Percentiles rank a stretch among this genome's conserved stretches.
These are phyloP conservation scores for Colletotrichum liriopes DNA, from an alignment of 2,329 filamentous ascomycete species.

Conservation along the genomic window DNA sequence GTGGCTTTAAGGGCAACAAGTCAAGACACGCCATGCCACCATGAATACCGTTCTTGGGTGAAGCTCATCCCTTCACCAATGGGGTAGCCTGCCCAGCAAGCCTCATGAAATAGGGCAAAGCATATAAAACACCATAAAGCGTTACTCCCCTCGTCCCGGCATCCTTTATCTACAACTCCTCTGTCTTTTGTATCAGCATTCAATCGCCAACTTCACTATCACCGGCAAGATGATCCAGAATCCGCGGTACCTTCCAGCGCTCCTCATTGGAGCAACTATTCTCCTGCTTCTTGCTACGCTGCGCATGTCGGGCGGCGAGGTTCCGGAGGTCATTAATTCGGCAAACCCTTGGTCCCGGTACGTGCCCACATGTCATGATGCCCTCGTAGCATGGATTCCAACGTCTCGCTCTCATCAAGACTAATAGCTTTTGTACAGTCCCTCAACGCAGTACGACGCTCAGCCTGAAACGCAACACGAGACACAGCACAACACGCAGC, in stretches of 20 bases:
- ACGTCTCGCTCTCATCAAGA: too few relatives aligned
- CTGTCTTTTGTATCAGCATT: too few relatives aligned
- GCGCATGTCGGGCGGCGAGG: background rate
- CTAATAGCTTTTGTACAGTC: background rate
- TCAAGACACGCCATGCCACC: background rate
- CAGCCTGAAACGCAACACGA: background rate
- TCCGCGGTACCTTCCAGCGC: background rate
- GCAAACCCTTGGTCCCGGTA: background rate
- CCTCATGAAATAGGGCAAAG: background rate
- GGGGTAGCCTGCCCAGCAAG: background rate
- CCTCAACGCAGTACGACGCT: too few relatives aligned
- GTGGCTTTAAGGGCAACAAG: background rate
- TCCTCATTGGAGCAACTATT: background rate
- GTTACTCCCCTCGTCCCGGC: background rate
- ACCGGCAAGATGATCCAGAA: background rate
- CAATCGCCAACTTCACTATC: background rate
- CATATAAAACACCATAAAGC: background rate
- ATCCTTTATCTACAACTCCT: too few relatives aligned
- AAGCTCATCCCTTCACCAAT: background rate
- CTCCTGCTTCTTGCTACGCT: background rate
- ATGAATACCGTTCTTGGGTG: background rate
- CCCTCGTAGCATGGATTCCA: background rate
- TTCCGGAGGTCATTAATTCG: background rate
- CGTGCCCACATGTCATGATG: too few relatives aligned
- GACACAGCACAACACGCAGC: background rate